Base-by-base conservation (phyloP, 345 rosid genomes). In the Eucalyptus sp. region DNA sequence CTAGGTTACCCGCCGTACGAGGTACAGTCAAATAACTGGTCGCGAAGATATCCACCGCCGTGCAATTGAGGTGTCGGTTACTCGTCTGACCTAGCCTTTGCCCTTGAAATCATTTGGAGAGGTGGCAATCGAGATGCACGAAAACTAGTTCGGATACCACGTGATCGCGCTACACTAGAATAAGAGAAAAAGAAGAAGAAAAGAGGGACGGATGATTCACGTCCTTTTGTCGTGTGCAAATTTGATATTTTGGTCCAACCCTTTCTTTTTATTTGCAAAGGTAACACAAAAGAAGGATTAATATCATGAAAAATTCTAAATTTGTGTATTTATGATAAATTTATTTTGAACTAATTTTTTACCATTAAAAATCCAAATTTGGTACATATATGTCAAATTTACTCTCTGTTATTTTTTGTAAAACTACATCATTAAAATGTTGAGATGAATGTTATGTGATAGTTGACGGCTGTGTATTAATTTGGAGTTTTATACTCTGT, bases 291-390 rank as follows among this genome's bases (percentile, higher is more conserved):
- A 52, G 58, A 52, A 52, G 1, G 0, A 52, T 7, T 52, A 52
- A 52, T 52, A 58, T 25, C 3, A 58, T 12, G n/a, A 60, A 60
- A 60, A 60, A 25, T 8, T 25, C 2, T 24, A 60, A 25, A 60
- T 27, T 0, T 0, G 0, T 25, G 1, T 58, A 58, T 1, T 12
- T 58, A 3, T 58, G 13, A 58, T 25, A 58, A 58, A 11, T 58
- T 58, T 58, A 5, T 60, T 27, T 27, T 12, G 7, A 60, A 60
- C 1, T 25, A 5, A 25, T 60, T 60, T 60, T 25, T 60, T 0
- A 60, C 1, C 0, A 60, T 7, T 24, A 11, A 11, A 58, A 60
- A 60, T 5, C 0, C 0, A 2, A 60, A 58, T 5, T 27, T 25
- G 1, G 3, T 2, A 25, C 15, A 5, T 58, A 10, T 60, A n/a